phyloP scores from a whole-genome alignment of 768 basidiomycete genomes.

The Pisolithus tinctorius region DNA sequence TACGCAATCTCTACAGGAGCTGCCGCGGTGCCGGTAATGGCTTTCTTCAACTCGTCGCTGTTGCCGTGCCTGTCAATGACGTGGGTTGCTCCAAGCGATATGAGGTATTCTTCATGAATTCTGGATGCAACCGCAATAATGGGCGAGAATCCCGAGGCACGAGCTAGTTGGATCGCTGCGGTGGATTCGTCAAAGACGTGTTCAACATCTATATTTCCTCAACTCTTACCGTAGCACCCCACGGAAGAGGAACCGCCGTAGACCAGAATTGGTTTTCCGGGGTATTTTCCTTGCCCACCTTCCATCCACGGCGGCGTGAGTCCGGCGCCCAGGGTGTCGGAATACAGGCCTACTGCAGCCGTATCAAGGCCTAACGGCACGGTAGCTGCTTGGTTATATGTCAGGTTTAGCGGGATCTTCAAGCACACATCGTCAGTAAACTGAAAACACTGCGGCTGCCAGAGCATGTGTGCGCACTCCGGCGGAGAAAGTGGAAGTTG shows the following conservation, averaged over 20 bases:
- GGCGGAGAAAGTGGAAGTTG: constrained; percentile 26
- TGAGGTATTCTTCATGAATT: constrained; percentile 24
- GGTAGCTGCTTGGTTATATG: constrained; percentile 40
- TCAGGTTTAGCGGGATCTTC: constrained; percentile 38
- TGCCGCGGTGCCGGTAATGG: constrained; percentile 21
- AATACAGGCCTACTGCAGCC: constrained; percentile 42
- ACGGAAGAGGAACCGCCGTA: constrained; percentile 44
- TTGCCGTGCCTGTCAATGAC: constrained; percentile 29
- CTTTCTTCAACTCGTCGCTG: constrained; percentile 8
- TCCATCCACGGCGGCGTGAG: constrained; percentile 31
- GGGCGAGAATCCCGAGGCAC: constrained; percentile 33
- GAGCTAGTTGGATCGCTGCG: constrained; percentile 36
- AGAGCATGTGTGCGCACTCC: constrained; percentile 22
- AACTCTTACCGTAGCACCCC: constrained; percentile 38
- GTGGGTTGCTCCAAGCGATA: constrained; percentile 34
- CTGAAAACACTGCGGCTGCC: neutral
- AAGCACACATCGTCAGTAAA: constrained; percentile 3
- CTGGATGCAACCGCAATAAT: constrained; percentile 35
- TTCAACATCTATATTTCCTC: neutral
- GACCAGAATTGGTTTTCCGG: constrained; percentile 37
- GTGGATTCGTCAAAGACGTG: neutral
- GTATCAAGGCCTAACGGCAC: constrained; percentile 43
- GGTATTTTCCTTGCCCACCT: constrained; percentile 30
- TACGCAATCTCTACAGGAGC: constrained; percentile 15
- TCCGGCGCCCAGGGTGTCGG: constrained; percentile 29